Conservation (phyloP, 148 eudicot genomes). For the Rhododendron kiyosumense region DNA sequence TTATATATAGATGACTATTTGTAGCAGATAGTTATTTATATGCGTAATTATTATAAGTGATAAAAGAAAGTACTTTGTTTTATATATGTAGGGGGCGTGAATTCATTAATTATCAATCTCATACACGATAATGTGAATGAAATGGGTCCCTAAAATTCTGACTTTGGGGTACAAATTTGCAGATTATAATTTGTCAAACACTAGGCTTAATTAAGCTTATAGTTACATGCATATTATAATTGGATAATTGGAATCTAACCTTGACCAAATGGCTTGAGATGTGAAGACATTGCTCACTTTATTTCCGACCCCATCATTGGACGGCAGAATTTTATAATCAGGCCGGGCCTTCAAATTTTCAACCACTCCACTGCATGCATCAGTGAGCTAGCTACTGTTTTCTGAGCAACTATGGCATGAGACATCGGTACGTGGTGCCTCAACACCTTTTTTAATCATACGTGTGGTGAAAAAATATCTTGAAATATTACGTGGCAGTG, state of each 20-base stretch:
- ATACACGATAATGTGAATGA: background rate
- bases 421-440: too few relatives aligned
- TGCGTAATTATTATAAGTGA: too few relatives aligned
- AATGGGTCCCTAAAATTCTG: background rate
- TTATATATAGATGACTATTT: background rate
- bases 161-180: background rate
- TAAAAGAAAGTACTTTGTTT: background rate
- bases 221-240: background rate
- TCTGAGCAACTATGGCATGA: background rate
- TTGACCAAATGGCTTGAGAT: background rate
- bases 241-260: background rate
- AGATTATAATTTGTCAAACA: background rate
- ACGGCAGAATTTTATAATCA: background rate
- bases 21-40: background rate
- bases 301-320: background rate
- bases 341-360: background rate
- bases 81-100: background rate
- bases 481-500: too few relatives aligned
- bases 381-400: background rate
- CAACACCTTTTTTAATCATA: too few relatives aligned
- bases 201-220: background rate
- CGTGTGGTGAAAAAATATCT: too few relatives aligned
- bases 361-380: background rate
- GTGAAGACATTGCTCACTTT: conserved; percentile 2
- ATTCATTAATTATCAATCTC: background rate